Percentiles rank a stretch among this genome's conserved stretches.
phyloP scores from a whole-genome alignment of 208 protist genomes.

The Trypanosoma scelopori region DNA sequence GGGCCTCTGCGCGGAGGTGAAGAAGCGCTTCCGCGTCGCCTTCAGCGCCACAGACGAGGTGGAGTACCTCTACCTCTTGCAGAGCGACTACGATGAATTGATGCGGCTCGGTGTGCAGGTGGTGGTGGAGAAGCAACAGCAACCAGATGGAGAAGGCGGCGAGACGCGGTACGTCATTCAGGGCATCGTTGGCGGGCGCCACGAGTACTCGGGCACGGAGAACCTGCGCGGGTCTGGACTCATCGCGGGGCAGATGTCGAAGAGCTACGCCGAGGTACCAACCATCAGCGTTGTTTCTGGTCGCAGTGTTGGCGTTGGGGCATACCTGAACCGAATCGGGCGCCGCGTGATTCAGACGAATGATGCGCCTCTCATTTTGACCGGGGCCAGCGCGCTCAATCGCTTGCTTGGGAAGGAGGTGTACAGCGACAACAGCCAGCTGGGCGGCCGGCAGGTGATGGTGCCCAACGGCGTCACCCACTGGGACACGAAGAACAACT shows the following conservation, averaged over 20 bases:
- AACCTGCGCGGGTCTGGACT: conserved; percentile 96
- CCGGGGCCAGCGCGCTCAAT: conserved; percentile 92
- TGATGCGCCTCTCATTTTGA: conserved; percentile 94
- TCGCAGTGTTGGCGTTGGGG: conserved; percentile 98
- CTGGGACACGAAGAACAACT: conserved; percentile 83
- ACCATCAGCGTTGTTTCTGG: conserved; percentile 97
- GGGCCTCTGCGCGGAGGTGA: conserved; percentile 94
- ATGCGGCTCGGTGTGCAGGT: conserved; percentile 27
- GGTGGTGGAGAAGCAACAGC: conserved; percentile 31
- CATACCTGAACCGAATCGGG: conserved; percentile 97
- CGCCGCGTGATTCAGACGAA: conserved; percentile 95
- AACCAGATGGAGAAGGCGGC: conserved; percentile 43
- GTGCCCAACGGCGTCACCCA: conserved; percentile 96
- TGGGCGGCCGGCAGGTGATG: conserved; percentile 97
- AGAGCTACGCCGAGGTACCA: conserved; percentile 96
- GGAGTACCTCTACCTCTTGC: conserved; percentile 95
- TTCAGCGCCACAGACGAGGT: conserved; percentile 90
- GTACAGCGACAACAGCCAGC: conserved; percentile 96
- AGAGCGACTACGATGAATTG: conserved; percentile 82
- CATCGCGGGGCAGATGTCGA: conserved; percentile 97
- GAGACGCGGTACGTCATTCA: conserved; percentile 86
- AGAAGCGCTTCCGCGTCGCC: conserved; percentile 88
- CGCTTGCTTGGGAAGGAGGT: conserved; percentile 95
- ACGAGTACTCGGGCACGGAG: conserved; percentile 97
- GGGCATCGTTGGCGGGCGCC: conserved; percentile 90